These are phyloP conservation scores for Cephaloascus fragrans DNA, from an alignment of 805 yeast species.

Conservation along the genomic window DNA sequence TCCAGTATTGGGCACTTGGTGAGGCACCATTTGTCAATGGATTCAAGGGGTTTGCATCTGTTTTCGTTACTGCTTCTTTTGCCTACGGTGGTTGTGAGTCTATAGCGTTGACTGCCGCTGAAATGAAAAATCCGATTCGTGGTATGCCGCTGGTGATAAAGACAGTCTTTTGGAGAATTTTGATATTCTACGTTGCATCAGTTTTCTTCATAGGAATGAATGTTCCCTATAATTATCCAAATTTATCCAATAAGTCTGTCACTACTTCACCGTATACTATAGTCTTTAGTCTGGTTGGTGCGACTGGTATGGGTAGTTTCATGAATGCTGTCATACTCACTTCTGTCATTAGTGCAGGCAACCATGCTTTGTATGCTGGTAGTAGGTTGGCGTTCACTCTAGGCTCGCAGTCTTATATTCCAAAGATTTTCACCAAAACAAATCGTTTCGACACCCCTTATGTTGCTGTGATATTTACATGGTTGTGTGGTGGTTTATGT, in stretches of 20 bases:
- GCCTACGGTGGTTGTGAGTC: conserved; percentile 42
- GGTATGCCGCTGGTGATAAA: conserved; percentile 20
- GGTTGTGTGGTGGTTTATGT: conserved; percentile 46
- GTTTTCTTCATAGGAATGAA: conserved; percentile 32
- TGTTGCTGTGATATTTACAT: conserved; percentile 39
- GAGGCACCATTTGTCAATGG: conserved; percentile 47
- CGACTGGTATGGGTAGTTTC: conserved; percentile 28
- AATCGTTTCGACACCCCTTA: conserved; percentile 38
- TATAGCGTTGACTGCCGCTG: conserved; percentile 23
- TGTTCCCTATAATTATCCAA: conserved; percentile 27
- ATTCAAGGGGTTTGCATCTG: conserved; percentile 39
- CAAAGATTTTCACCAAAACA: conserved; percentile 28
- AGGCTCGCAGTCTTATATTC: conserved; percentile 39
- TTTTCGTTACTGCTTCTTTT: conserved; percentile 42
- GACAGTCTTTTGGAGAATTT: conserved; percentile 20
- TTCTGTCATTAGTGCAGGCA: conserved; percentile 45
- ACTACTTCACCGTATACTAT: conserved; percentile 31
- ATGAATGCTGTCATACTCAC: conserved; percentile 48
- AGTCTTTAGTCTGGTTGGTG: conserved; percentile 31
- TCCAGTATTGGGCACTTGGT: conserved; percentile 32
- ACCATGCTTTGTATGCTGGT: conserved; percentile 43
- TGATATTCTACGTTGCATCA: conserved; percentile 24
- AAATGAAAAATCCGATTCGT: conserved; percentile 18
- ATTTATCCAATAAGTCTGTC: conserved; percentile 15
- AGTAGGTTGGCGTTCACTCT: conserved; percentile 38